Base-by-base conservation (phyloP, 371 early-diverging fungal genomes). In the Blyttiomyces sp. region DNA sequence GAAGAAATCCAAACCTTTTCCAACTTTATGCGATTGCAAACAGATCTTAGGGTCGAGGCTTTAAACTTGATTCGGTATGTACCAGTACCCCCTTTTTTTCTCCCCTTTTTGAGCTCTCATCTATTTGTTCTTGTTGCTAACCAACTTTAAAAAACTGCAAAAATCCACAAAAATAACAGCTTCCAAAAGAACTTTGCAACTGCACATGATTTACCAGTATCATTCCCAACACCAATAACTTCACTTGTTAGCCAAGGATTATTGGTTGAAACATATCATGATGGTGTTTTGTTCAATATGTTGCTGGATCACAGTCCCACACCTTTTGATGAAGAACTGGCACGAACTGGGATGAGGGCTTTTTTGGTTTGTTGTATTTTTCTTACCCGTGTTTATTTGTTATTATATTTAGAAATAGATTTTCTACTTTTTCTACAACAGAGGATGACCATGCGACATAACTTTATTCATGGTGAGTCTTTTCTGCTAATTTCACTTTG, bases 401-500 rank as follows among this genome's bases (percentile, higher is more conserved):
- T 7, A 32, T 6, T 31, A 6, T n/a, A 24, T 33, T 61, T 54
- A 17, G 30, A 39, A 9, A 42, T 13, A 3, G 16, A 19, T 30
- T 44, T 28, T 43, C 50, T 50, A 51, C 21, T 44, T 5, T 9
- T 27, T 19, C 57, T 50, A 43, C 31, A 13, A 33, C 44, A 59
- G 85, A 82, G 88, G 35, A 96, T 96, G 95, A 79, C 94, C 4
- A 87, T 93, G 26, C 77, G 88, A 48, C 90, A 92, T 70, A 94
- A 96, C 68, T 93, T 93, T 77, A 88, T 92, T 9, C 96, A 96
- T 66, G 21, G 39, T 39, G 11, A 13, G n/a, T 39, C n/a, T 13
- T 26, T 13, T 11, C 39, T 39, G n/a, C n/a, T 13, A 39, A 13
- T 13, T 39, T 11, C 13, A 11, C 39, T 39, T 39, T 39, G 39